phyloP scores from a whole-genome alignment of 805 yeast genomes.

The Brettanomyces sp. region DNA sequence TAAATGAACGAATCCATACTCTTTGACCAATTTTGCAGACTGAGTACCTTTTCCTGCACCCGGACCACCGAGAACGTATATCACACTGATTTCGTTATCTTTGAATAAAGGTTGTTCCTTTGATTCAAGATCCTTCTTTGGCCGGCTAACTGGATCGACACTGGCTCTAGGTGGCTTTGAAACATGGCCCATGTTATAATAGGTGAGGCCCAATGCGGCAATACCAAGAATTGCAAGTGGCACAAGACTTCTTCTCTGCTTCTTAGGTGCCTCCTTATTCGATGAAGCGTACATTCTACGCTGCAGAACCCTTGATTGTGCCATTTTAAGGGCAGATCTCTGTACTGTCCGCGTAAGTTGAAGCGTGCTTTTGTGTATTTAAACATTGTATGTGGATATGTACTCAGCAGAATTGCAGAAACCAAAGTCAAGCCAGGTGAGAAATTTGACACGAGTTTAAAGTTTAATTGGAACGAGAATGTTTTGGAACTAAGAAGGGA shows the following conservation, averaged over 20 bases:
- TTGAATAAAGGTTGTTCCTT: constrained; percentile 29
- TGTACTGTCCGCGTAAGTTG: too few relatives aligned
- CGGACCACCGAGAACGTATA: constrained; percentile 94
- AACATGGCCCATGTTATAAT: constrained; percentile 20
- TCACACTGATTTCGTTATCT: constrained; percentile 61
- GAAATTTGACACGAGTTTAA: too few relatives aligned
- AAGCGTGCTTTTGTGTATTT: too few relatives aligned
- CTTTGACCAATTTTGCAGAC: constrained; percentile 74
- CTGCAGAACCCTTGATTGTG: too few relatives aligned
- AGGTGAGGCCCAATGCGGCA: constrained; percentile 24
- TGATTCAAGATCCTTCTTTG: constrained; percentile 1
- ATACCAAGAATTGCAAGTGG: constrained; percentile 21
- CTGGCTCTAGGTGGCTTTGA: constrained; percentile 25
- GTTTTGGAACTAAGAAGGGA: too few relatives aligned
- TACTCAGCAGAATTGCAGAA: too few relatives aligned
- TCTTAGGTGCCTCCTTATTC: neutral
- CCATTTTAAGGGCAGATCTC: too few relatives aligned
- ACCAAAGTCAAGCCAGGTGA: too few relatives aligned
- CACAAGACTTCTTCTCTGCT: neutral
- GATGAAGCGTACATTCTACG: too few relatives aligned
- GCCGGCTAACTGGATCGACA: constrained; percentile 19
- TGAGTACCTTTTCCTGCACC: constrained; percentile 98
- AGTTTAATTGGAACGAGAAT: too few relatives aligned
- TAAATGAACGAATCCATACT: constrained; percentile 75
- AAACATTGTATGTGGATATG: too few relatives aligned